Percentiles rank a stretch among this genome's conserved stretches.
phyloP scores from a whole-genome alignment of 1,284 basidiomycete species.

The Cutaneotrichosporon arboriforme region DNA sequence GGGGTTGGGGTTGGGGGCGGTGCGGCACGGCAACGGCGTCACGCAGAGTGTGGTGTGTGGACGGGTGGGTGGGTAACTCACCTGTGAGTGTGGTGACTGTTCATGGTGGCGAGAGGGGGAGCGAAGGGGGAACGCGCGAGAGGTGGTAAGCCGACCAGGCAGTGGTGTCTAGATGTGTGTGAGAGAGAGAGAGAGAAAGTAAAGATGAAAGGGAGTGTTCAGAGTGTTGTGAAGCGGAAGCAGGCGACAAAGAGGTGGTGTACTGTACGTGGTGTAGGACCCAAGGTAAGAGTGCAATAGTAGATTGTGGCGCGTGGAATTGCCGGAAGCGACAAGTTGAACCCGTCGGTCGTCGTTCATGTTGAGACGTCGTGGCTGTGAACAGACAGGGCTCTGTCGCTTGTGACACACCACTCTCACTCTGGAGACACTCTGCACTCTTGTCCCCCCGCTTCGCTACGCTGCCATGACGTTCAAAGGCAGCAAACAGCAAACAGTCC shows the following conservation, averaged over 20 bases:
- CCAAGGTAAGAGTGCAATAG: too few species aligned
- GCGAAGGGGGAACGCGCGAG: not conserved
- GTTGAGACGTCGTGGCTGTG: too few species aligned
- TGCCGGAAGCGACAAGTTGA: too few species aligned
- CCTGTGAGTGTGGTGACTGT: not conserved
- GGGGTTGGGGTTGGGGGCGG: constrained; percentile 1
- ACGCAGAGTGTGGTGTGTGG: not conserved
- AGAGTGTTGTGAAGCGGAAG: not conserved
- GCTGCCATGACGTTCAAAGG: too few species aligned
- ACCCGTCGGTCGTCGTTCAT: too few species aligned
- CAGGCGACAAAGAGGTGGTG: not conserved
- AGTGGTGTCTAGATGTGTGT: not conserved
- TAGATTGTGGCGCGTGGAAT: too few species aligned
- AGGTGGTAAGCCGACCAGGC: not conserved
- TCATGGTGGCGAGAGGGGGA: not conserved
- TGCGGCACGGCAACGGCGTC: not conserved
- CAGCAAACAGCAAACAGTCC: too few species aligned
- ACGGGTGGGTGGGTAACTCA: not conserved
- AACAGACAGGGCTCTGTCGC: too few species aligned
- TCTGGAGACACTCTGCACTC: too few species aligned
- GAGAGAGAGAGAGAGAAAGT: not conserved
- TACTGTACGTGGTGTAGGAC: too few species aligned
- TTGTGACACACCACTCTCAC: too few species aligned
- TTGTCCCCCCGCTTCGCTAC: too few species aligned
- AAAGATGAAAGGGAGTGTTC: not conserved